These are phyloP conservation scores for Heterobasidion parviporum DNA, from an alignment of 1,284 basidiomycete species.

Conservation along the genomic window DNA sequence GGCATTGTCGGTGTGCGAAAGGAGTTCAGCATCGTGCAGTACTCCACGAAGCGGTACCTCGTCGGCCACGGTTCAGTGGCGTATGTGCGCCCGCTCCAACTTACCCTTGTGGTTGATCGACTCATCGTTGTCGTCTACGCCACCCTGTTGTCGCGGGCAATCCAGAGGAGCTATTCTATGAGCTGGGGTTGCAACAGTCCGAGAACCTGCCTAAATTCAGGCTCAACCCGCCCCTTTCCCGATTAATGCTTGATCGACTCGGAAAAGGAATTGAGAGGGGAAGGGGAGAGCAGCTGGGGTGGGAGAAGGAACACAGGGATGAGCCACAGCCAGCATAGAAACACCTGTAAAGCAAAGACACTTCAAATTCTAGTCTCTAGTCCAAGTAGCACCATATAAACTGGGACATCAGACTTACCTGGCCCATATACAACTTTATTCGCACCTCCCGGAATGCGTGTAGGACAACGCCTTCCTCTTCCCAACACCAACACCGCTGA, in stretches of 20 bases:
- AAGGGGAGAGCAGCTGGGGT: slow-evolving; percentile 23
- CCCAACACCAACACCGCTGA: too few species aligned
- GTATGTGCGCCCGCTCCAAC: slow-evolving; percentile 39
- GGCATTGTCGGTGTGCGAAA: slow-evolving; percentile 80
- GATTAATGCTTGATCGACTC: too few species aligned
- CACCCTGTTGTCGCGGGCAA: too few species aligned
- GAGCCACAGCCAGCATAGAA: slow-evolving; percentile 80
- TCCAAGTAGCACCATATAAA: not conserved
- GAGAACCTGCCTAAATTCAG: slow-evolving; percentile 72
- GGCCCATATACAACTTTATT: slow-evolving; percentile 72
- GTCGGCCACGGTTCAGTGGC: slow-evolving; percentile 79
- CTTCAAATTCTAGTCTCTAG: slow-evolving; percentile 1
- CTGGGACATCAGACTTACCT: slow-evolving; percentile 41
- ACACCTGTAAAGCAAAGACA: slow-evolving; percentile 34
- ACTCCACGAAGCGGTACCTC: slow-evolving; percentile 83
- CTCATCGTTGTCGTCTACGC: not conserved
- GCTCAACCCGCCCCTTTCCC: slow-evolving; percentile 82
- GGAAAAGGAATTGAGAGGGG: too few species aligned
- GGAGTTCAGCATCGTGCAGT: slow-evolving; percentile 80
- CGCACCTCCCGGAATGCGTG: slow-evolving; percentile 67
- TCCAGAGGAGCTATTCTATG: slow-evolving; percentile 95
- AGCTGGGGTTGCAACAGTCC: slow-evolving; percentile 89
- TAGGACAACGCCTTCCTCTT: slow-evolving; percentile 55
- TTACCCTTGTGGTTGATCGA: slow-evolving; percentile 5
- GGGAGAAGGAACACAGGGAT: slow-evolving; percentile 76